Evolutionary conservation across 2,329 filamentous ascomycete genomes (phyloP).

Genomic region (Xylaria sp.): DNA sequence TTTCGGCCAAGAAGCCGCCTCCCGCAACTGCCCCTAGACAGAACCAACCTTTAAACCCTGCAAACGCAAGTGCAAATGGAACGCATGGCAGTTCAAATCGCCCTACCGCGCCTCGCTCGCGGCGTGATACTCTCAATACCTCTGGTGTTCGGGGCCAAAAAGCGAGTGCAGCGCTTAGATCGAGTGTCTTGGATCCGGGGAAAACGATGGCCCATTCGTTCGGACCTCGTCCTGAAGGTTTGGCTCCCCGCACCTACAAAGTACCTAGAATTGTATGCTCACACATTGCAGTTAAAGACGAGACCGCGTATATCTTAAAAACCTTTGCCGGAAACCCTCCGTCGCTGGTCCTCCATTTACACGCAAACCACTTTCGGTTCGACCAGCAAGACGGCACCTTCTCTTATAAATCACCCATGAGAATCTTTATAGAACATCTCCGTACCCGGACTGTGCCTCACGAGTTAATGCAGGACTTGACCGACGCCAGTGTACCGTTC

Average conservation of each 20-base stretch:
- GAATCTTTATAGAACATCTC: constrained; percentile 77
- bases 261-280: constrained; percentile 16
- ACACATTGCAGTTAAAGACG: constrained; percentile 66
- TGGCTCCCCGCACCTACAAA: constrained; percentile 22
- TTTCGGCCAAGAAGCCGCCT: constrained; percentile 61
- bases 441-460: constrained; percentile 80
- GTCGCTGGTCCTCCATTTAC: constrained; percentile 84
- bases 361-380: constrained; percentile 86
- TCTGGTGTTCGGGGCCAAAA: constrained; percentile 54
- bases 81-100: constrained; percentile 49
- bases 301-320: constrained; percentile 74
- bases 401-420: constrained; percentile 91
- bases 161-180: constrained; percentile 57
- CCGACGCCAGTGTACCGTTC: constrained; percentile 74
- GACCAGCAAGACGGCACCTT: constrained; percentile 94
- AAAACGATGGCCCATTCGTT: constrained; percentile 43
- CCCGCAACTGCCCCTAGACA: constrained; percentile 53
- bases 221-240: constrained; percentile 61
- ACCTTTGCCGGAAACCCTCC: constrained; percentile 78
- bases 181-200: constrained; percentile 55
- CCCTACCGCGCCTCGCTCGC: constrained; percentile 58
- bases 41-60: constrained; percentile 48
- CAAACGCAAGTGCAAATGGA: constrained; percentile 49
- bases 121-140: constrained; percentile 60
- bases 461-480: constrained; percentile 82